Conservation (phyloP, 805 yeast species). For the Saturnispora diversa region DNA sequence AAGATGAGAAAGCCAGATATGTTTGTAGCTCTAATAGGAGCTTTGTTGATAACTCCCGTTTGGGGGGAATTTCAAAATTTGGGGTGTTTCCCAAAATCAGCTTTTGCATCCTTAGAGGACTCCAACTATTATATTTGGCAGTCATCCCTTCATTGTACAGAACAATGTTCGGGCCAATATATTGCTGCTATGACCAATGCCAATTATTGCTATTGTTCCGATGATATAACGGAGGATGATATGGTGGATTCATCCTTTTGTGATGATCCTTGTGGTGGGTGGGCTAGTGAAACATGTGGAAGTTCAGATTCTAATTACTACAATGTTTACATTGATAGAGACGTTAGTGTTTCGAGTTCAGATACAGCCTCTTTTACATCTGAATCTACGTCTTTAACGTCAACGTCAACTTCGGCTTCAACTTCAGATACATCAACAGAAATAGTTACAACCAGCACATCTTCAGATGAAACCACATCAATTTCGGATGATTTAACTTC, state of each 20-base stretch:
- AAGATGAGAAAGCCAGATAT: no score
- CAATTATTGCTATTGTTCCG: conserved; percentile 59
- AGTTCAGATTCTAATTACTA: conserved; percentile 32
- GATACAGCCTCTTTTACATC: conserved; percentile 6
- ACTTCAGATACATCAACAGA: no score
- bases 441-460: conserved; percentile 11
- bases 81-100: conserved; percentile 26
- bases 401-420: conserved; percentile 18
- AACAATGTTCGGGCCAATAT: conserved; percentile 36
- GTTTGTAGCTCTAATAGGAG: no score
- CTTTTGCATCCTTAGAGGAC: conserved; percentile 28
- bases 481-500: conserved; percentile 15
- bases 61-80: conserved; percentile 14
- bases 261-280: conserved; percentile 48
- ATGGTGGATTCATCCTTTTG: conserved; percentile 33
- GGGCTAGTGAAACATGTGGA: conserved; percentile 58
- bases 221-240: conserved; percentile 29
- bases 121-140: conserved; percentile 49
- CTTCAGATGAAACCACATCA: conserved; percentile 12
- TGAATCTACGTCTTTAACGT: conserved; percentile 15
- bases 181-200: conserved; percentile 45
- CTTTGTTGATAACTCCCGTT: no score
- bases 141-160: conserved; percentile 52
- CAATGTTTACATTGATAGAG: conserved; percentile 36
- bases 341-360: conserved; percentile 9